These are phyloP conservation scores for Calamus simplicifolius DNA, from an alignment of 176 grass and related monocot species.

Conservation along the genomic window DNA sequence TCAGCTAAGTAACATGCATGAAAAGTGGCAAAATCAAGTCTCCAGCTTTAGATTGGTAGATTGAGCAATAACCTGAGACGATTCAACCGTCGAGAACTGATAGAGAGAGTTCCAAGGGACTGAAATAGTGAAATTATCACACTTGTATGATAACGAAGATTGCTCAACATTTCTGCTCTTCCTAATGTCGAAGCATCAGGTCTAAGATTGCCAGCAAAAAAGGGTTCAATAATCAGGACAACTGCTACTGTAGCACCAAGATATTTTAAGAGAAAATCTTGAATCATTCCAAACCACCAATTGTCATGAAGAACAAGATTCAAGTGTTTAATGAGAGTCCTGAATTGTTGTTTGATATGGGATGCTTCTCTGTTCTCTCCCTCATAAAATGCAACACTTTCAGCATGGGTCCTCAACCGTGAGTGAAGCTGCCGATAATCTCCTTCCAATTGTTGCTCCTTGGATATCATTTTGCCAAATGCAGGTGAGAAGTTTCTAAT, in stretches of 20 bases:
- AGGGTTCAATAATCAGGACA: slow-evolving; percentile 93
- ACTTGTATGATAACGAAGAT: slow-evolving; percentile 94
- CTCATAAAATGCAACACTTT: slow-evolving; percentile 98
- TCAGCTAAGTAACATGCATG: background rate
- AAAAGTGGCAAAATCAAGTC: background rate
- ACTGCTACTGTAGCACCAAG: slow-evolving; percentile 94
- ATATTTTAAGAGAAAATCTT: slow-evolving; percentile 98
- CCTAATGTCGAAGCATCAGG: slow-evolving; percentile 92
- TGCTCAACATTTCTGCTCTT: slow-evolving; percentile 97
- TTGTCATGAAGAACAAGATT: slow-evolving; percentile 84
- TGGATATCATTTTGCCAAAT: slow-evolving; percentile 94
- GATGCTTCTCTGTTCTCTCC: slow-evolving; percentile 83
- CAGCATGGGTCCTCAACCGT: slow-evolving; percentile 89
- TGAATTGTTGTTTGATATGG: slow-evolving; percentile 74
- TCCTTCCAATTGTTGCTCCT: slow-evolving; percentile 89
- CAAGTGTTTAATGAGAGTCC: slow-evolving; percentile 70
- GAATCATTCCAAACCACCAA: slow-evolving; percentile 99
- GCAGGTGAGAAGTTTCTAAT: slow-evolving; percentile 92
- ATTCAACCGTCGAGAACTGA: slow-evolving; percentile 90
- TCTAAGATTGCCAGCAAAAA: slow-evolving; percentile 88
- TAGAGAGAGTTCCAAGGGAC: slow-evolving; percentile 85
- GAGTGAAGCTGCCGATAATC: slow-evolving; percentile 95
- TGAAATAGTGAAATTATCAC: slow-evolving; percentile 98
- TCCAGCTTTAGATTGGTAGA: slow-evolving; percentile 12
- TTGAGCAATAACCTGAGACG: slow-evolving; percentile 57